Conservation (phyloP, 192 early-diverging fungal species). For the Backusella macrospora region DNA sequence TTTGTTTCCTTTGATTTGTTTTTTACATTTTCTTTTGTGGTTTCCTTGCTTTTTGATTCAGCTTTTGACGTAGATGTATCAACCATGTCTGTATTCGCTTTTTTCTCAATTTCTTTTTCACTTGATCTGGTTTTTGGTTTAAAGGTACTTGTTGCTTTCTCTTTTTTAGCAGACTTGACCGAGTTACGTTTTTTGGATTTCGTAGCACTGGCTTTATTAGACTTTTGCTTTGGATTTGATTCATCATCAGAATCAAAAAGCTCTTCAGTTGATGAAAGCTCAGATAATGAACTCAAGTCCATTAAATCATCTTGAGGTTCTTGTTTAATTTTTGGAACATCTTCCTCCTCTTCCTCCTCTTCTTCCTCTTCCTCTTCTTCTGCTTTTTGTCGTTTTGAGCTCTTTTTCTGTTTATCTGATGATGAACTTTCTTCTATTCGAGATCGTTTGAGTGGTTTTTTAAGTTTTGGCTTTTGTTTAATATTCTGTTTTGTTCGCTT, state of each 20-base stretch:
- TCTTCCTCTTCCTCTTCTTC: background rate
- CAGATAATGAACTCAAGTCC: slow-evolving; percentile 30
- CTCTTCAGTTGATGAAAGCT: slow-evolving; percentile 27
- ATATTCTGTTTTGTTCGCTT: slow-evolving; percentile 2
- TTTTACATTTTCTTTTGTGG: background rate
- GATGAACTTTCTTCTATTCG: background rate
- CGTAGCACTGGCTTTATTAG: background rate
- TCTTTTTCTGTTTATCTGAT: slow-evolving; percentile 10
- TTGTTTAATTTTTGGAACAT: background rate
- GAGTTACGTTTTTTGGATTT: background rate
- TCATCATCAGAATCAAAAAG: background rate
- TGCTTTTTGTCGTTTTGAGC: background rate
- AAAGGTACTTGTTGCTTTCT: background rate
- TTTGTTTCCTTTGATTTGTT: background rate
- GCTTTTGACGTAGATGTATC: background rate
- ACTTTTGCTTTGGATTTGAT: background rate
- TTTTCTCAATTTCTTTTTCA: background rate
- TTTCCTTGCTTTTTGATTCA: background rate
- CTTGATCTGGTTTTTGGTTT: background rate
- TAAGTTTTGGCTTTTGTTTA: slow-evolving; percentile 23
- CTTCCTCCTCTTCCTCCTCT: background rate
- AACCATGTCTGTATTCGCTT: too few relatives aligned
- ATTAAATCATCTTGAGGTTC: slow-evolving; percentile 12
- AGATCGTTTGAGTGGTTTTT: slow-evolving; percentile 28
- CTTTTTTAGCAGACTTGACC: background rate